Percentiles rank a stretch among this genome's conserved stretches.
phyloP scores from a whole-genome alignment of 2,329 filamentous ascomycete genomes.

The Penicillium sp. region DNA sequence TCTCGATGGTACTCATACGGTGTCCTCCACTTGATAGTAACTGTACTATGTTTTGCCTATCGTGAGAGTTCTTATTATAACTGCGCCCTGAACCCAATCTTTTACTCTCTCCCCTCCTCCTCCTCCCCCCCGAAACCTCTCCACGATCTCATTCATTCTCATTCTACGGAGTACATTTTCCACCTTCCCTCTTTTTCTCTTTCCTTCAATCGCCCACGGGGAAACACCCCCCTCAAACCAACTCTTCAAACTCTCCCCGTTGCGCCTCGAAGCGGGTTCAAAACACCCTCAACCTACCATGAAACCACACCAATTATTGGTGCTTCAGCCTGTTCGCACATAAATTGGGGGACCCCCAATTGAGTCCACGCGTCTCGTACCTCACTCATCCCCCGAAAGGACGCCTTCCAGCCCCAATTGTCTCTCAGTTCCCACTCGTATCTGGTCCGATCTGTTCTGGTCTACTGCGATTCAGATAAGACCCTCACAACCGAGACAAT shows the following conservation, averaged over 20 bases:
- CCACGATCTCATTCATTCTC: conserved; percentile 6
- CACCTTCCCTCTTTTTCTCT: background rate
- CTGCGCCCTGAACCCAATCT: conserved; percentile 23
- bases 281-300: conserved; percentile 26
- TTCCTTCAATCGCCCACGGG: background rate
- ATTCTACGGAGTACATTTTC: too few species aligned
- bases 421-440: background rate
- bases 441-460: background rate
- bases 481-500: conserved; percentile 2
- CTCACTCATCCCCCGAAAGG: background rate
- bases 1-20: background rate
- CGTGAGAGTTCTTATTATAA: conserved; percentile 12
- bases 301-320: conserved; percentile 23
- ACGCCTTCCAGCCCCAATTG: conserved; percentile 1
- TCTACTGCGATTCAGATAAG: background rate
- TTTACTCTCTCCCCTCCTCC: conserved; percentile 13
- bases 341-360: conserved; percentile 17
- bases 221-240: background rate
- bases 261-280: conserved; percentile 8
- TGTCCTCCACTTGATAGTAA: background rate
- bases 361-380: background rate
- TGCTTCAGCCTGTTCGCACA: conserved; percentile 16
- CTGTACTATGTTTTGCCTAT: background rate
- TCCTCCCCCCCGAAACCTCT: conserved; percentile 20
- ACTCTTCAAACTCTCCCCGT: conserved; percentile 4